These are phyloP conservation scores for Cercospora sojina DNA, from an alignment of 2,329 filamentous ascomycete genomes.

Conservation along the genomic window DNA sequence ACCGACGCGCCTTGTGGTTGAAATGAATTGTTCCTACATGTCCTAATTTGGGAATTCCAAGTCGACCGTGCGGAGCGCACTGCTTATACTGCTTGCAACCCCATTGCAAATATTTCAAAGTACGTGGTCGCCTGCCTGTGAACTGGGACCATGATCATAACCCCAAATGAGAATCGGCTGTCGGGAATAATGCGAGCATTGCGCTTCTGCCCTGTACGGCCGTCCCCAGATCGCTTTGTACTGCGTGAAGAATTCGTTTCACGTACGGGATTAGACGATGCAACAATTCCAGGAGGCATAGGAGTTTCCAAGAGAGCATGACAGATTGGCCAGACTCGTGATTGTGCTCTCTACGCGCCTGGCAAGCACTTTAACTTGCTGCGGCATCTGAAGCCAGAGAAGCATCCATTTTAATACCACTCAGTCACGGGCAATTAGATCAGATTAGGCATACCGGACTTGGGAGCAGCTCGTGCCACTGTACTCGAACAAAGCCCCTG, in stretches of 20 bases:
- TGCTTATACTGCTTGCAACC: background rate
- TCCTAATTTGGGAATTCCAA: background rate
- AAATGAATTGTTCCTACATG: background rate
- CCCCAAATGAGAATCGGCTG: background rate
- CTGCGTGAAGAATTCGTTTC: background rate
- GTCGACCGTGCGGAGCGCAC: background rate
- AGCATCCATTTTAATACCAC: background rate
- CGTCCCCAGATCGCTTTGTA: background rate
- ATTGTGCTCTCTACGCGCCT: background rate
- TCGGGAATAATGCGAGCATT: background rate
- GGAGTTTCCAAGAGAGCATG: background rate
- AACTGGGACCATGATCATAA: background rate
- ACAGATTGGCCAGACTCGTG: background rate
- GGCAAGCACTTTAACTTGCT: background rate
- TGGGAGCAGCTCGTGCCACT: background rate
- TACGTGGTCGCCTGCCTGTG: background rate
- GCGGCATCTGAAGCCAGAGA: background rate
- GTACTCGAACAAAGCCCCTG: background rate
- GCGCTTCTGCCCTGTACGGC: background rate
- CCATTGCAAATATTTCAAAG: background rate
- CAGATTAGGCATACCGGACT: background rate
- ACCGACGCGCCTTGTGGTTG: slow-evolving; percentile 6
- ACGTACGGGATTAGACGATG: background rate
- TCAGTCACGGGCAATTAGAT: background rate
- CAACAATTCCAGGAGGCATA: background rate